Evolutionary conservation across 495 filamentous ascomycete genomes (phyloP).

Genomic region (Aspergillus ellipticus): DNA sequence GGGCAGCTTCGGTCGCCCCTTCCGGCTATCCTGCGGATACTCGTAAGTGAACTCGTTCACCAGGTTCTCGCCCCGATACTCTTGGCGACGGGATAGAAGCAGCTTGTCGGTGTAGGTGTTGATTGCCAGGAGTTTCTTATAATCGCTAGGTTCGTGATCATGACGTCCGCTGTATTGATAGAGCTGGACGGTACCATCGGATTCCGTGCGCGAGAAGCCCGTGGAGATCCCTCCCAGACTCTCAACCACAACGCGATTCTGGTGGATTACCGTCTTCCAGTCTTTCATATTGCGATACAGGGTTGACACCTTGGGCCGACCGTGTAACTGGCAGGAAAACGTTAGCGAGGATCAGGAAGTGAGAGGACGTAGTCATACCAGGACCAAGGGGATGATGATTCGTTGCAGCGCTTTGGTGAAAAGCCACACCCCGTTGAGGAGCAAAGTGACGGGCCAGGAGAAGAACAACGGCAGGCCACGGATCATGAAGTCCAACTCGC

Average conservation of each 20-base stretch:
- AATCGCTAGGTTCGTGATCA: conserved; percentile 34
- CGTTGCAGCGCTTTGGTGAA: conserved; percentile 37
- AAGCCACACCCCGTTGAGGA: conserved; percentile 48
- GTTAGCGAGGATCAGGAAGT: background rate
- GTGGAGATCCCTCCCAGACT: conserved; percentile 39
- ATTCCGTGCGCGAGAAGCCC: conserved; percentile 31
- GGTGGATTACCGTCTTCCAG: conserved; percentile 40
- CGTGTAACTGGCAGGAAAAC: conserved; percentile 26
- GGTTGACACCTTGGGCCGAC: conserved; percentile 36
- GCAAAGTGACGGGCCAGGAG: conserved; percentile 29
- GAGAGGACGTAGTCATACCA: conserved; percentile 15
- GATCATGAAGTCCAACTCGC: conserved; percentile 49
- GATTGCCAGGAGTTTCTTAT: conserved; percentile 37
- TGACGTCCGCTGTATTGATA: conserved; percentile 44
- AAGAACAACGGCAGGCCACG: conserved; percentile 24
- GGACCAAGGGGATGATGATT: conserved; percentile 38
- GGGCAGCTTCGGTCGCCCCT: conserved; percentile 32
- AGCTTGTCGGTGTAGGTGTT: conserved; percentile 46
- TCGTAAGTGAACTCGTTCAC: conserved; percentile 51
- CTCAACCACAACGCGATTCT: conserved; percentile 39
- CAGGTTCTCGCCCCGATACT: conserved; percentile 40
- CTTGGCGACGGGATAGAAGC: conserved; percentile 37
- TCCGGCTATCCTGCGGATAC: conserved; percentile 18
- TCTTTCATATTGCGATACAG: conserved; percentile 46
- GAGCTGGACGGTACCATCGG: conserved; percentile 35